These are phyloP conservation scores for Rhexocercosporidium sp. DNA, from an alignment of 2,329 filamentous ascomycete genomes.

Conservation along the genomic window DNA sequence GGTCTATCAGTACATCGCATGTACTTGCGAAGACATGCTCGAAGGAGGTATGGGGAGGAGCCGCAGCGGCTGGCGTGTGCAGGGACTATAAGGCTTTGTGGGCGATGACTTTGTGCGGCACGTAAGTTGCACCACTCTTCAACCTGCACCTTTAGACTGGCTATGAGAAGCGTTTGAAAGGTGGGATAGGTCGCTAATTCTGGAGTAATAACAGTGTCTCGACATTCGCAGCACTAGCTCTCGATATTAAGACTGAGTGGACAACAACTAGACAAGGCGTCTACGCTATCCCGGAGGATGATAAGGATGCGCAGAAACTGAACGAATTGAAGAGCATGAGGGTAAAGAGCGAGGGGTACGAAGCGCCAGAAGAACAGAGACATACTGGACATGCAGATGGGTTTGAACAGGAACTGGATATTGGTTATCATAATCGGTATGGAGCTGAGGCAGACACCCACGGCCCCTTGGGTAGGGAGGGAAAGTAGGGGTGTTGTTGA, in stretches of 20 bases:
- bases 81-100: conserved; percentile 40
- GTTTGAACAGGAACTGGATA: conserved; percentile 31
- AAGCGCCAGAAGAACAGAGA: conserved; percentile 24
- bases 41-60: conserved; percentile 30
- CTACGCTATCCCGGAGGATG: conserved; percentile 38
- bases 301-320: conserved; percentile 32
- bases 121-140: conserved; percentile 26
- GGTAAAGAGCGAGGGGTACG: conserved; percentile 27
- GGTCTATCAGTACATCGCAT: conserved; percentile 33
- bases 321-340: conserved; percentile 29
- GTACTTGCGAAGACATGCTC: conserved; percentile 36
- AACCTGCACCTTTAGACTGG: neutral
- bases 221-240: conserved; percentile 33
- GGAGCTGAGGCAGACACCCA: conserved; percentile 28
- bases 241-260: conserved; percentile 36
- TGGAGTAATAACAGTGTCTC: conserved; percentile 26
- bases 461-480: conserved; percentile 21
- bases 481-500: neutral
- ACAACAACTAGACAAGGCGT: conserved; percentile 28
- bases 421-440: conserved; percentile 38
- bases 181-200: neutral
- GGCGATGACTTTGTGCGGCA: conserved; percentile 38
- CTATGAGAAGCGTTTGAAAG: neutral
- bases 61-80: conserved; percentile 35
- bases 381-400: neutral